Evolutionary conservation across 768 basidiomycete species (phyloP), one percentile per base, ranked within the genome.

Genomic region (Boletus patriciae): DNA sequence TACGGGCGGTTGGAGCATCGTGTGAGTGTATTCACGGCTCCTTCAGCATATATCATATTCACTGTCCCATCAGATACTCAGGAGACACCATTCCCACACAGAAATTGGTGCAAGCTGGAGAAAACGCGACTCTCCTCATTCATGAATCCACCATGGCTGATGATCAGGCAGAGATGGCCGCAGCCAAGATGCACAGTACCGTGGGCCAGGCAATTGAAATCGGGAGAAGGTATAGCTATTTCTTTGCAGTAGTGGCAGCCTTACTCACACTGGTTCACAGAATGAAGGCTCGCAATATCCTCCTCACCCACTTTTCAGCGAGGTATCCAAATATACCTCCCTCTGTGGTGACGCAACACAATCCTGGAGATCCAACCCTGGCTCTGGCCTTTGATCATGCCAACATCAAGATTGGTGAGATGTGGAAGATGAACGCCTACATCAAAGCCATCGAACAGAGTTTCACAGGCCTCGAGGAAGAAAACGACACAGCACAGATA

Each of bases 251-350:
- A 23, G 40, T 15, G 19, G 5, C 42, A 19, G 12, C 9, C 23
- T 11, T 57, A 40, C 46, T 55, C 27, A 52, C 23, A 27, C 55
- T 18, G 4, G 42, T 18, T 33, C 33, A 38, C 54, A 95, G 93
- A 58, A 96, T 96, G 94, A 78, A 82, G 11, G 94, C 94, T 1
- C 75, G 84, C 51, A 86, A 92, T 60, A 79, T 92, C 41, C 82
- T 98, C n/a, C 81, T 98, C 21, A 98, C 94, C 0, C 95, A 98
- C 70, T 98, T 98, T 74, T 97, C 94, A 11, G 91, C 91, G 40
- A 86, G 94, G 29, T 95, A 96, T 71, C 93, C 95, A 18, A 93
- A 90, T 63, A 77, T 95, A 68, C 92, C 92, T 4, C 74, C 80
- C 5, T 71, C 78, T 12, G 66, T 74, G 15, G 59, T 55, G 37